Base-by-base conservation (phyloP, 2,329 filamentous ascomycete genomes). In the Coniochaeta hoffmannii region DNA sequence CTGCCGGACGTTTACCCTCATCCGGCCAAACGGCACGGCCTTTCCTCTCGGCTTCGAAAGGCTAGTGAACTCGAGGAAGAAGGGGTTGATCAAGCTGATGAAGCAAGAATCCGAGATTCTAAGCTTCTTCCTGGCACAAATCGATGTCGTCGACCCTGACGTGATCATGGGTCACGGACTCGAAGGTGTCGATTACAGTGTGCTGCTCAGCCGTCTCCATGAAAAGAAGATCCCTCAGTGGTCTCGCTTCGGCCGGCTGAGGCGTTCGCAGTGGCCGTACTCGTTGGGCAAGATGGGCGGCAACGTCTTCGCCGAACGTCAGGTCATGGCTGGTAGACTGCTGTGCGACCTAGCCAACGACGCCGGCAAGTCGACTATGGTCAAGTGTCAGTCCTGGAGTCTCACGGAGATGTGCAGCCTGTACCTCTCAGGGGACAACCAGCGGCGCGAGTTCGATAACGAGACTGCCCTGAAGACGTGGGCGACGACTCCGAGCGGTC, bases 351-450 rank as follows among this genome's bases (percentile, higher is more conserved):
- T 97, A 57, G 91, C 88, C 56, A 99, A 99, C 68, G 94, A 99
- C 63, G 89, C 95, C 66, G 94, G 94, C 70, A 97, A 97, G 76
- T 97, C 93, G 11, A 83, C 91, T 61, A 97, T 97, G 93, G 86
- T 83, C 64, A 96, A 96, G 73, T 99, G 94, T 70, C 93, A 97
- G 71, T 96, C 92, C 3, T 99, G 94, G 94, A 96, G 89, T 69
- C 78, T 99, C 70, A 95, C 93, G 1, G 94, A 99, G 71, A 99
- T 99, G 92, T 96, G 91, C 69, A 89, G 87, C 60, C 80, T 97
- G 15, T 96, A 97, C 62, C 85, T 99, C 5, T 80, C 85, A 31
- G 83, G 83, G 26, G 83, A 83, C 56, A 87, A 87, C 66, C 78
- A 78, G 41, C 87, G 94, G 41, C 83, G 87, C 55, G 94, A 99